phyloP scores from a whole-genome alignment of 306 rosid genomes.

The Pachyrhizus erosus region DNA sequence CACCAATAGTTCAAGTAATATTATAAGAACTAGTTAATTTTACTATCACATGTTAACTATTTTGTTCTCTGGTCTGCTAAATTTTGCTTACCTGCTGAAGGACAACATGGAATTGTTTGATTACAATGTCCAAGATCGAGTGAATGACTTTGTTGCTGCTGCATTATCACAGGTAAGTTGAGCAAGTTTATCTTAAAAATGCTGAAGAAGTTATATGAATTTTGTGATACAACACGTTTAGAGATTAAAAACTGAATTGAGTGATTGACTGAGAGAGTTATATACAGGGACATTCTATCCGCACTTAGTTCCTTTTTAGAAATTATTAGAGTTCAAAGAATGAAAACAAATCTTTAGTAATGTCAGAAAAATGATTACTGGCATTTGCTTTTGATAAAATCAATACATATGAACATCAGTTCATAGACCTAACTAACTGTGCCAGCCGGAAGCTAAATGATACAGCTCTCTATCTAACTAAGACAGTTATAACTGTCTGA shows the following conservation, averaged over 20 bases:
- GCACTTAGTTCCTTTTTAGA: neutral
- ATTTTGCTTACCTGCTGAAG: slow-evolving; percentile 52
- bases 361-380: neutral
- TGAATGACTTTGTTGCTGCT: slow-evolving; percentile 79
- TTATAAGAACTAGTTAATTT: slow-evolving; percentile 42
- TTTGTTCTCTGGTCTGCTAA: slow-evolving; percentile 39
- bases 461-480: neutral
- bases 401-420: neutral
- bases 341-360: neutral
- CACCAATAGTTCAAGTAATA: slow-evolving; percentile 73
- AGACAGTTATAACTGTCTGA: neutral
- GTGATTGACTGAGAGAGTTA: neutral
- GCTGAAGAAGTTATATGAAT: slow-evolving; percentile 24
- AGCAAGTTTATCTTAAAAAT: slow-evolving; percentile 36
- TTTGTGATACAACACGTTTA: slow-evolving; percentile 4
- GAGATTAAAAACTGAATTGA: neutral
- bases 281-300: neutral
- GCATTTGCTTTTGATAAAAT: neutral
- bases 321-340: neutral
- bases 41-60: slow-evolving; percentile 14
- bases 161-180: slow-evolving; percentile 77
- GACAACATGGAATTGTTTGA: slow-evolving; percentile 72
- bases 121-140: slow-evolving; percentile 79
- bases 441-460: neutral
- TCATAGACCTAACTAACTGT: neutral